Evolutionary conservation across 306 rosid genomes (phyloP).

Genomic region (Pterocarpus santalinus): DNA sequence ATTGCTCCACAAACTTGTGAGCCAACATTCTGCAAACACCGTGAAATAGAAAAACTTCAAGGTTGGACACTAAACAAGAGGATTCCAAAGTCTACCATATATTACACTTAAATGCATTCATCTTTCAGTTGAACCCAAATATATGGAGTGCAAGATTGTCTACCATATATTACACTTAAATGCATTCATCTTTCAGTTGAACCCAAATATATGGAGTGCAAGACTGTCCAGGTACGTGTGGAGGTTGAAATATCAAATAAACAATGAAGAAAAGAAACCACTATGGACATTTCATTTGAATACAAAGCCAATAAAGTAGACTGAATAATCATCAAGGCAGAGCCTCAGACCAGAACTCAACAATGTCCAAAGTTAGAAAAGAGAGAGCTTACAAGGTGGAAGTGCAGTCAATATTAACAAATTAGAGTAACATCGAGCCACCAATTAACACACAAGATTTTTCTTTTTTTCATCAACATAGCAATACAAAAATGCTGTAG

Average conservation of each 20-base stretch:
- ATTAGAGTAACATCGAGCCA: background rate
- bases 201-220: constrained; percentile 28
- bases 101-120: constrained; percentile 26
- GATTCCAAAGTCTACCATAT: constrained; percentile 36
- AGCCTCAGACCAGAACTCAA: constrained; percentile 30
- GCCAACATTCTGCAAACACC: constrained; percentile 83
- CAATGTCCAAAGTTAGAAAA: constrained; percentile 22
- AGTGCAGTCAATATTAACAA: constrained; percentile 9
- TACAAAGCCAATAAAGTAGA: constrained; percentile 17
- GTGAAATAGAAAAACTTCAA: constrained; percentile 33
- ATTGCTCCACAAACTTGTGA: constrained; percentile 86
- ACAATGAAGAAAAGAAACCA: constrained; percentile 10
- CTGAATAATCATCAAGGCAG: constrained; percentile 6
- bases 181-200: constrained; percentile 38
- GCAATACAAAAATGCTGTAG: background rate
- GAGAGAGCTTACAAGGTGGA: background rate
- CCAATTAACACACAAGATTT: background rate
- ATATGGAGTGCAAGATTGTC: constrained; percentile 15
- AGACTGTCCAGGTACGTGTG: constrained; percentile 17
- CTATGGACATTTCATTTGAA: constrained; percentile 3
- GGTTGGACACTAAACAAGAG: constrained; percentile 30
- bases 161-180: constrained; percentile 14
- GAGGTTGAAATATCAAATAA: constrained; percentile 20
- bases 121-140: constrained; percentile 37
- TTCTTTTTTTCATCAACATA: background rate